Percentiles rank a stretch among this genome's conserved stretches.
These are phyloP conservation scores for Priceomyces castillae DNA, from an alignment of 805 yeast genomes.

Conservation along the genomic window DNA sequence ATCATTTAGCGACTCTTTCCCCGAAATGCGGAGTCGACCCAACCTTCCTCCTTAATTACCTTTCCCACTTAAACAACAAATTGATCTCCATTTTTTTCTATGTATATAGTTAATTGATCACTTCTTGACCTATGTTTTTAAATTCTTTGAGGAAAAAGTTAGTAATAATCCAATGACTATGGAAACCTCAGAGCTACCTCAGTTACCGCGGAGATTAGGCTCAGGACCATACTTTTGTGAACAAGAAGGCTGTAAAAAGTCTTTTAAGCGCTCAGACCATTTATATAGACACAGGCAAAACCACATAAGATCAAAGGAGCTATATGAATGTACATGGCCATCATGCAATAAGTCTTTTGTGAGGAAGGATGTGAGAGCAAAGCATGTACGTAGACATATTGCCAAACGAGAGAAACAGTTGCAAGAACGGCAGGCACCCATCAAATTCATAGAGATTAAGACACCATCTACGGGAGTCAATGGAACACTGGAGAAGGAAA, in stretches of 20 bases:
- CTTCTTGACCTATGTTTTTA: too few relatives aligned
- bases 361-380: constrained; percentile 12
- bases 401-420: constrained; percentile 7
- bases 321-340: constrained; percentile 8
- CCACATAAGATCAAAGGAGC: constrained; percentile 6
- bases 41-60: too few relatives aligned
- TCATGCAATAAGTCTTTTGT: constrained; percentile 11
- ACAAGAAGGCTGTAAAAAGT: constrained; percentile 9
- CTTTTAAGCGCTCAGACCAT: constrained; percentile 12
- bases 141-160: neutral
- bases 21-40: too few relatives aligned
- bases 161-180: neutral
- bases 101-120: too few relatives aligned
- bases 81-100: too few relatives aligned
- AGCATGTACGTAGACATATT: constrained; percentile 9
- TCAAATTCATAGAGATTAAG: constrained; percentile 6
- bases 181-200: neutral
- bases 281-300: constrained; percentile 10
- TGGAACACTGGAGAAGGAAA: neutral
- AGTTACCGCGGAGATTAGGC: neutral
- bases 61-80: too few relatives aligned
- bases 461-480: constrained; percentile 2
- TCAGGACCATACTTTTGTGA: constrained; percentile 6
- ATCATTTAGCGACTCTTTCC: too few relatives aligned
- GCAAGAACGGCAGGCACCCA: constrained; percentile 9